phyloP scores from a whole-genome alignment of 768 basidiomycete genomes.

The Lactarius deliciosus region DNA sequence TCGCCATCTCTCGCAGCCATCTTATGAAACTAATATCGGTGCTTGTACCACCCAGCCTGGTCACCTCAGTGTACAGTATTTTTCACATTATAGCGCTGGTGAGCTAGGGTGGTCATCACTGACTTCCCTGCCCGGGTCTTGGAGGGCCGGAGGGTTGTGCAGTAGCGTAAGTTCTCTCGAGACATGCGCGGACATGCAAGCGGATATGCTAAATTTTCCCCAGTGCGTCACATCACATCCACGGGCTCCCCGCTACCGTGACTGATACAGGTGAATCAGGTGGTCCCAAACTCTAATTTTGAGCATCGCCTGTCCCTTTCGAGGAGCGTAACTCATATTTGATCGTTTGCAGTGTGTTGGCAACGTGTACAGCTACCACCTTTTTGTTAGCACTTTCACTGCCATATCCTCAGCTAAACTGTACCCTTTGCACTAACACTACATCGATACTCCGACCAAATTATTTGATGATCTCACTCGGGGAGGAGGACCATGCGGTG shows the following conservation, averaged over 20 bases:
- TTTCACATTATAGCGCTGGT: not conserved
- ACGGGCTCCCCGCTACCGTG: too few species aligned
- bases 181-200: not conserved
- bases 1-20: not conserved
- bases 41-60: not conserved
- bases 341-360: not conserved
- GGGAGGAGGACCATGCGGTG: not conserved
- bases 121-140: not conserved
- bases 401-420: not conserved
- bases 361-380: too few species aligned
- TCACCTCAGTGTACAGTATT: not conserved
- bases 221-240: not conserved
- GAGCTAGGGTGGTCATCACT: not conserved
- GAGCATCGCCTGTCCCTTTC: too few species aligned
- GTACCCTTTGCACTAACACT: too few species aligned
- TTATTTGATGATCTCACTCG: not conserved
- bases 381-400: too few species aligned
- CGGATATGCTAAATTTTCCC: not conserved
- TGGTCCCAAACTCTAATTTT: not conserved
- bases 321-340: not conserved
- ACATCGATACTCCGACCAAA: not conserved
- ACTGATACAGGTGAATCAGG: not conserved
- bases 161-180: not conserved
- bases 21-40: not conserved
- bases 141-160: not conserved